phyloP scores from a whole-genome alignment of 345 rosid species.

The Crucihimalaya himalaica region DNA sequence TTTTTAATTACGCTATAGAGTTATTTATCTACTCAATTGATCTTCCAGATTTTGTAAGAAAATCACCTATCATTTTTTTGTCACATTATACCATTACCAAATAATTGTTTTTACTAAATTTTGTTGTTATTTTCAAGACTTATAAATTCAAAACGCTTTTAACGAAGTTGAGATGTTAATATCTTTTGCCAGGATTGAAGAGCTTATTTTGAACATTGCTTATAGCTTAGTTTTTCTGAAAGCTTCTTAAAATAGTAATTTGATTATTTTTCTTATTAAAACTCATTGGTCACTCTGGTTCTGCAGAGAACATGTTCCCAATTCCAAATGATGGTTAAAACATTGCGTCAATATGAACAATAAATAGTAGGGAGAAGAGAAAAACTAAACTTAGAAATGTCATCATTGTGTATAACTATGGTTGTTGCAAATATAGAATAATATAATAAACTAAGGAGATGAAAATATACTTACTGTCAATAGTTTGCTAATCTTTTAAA shows the following conservation, averaged over 20 bases:
- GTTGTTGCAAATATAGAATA: background rate
- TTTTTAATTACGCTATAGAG: no score
- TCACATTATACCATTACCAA: no score
- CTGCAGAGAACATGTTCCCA: background rate
- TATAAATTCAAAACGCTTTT: no score
- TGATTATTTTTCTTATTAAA: no score
- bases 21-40: no score
- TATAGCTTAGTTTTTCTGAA: conserved; percentile 5
- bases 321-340: conserved; percentile 8
- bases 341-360: conserved; percentile 21
- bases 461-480: background rate
- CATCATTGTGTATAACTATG: background rate
- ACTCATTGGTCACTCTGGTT: background rate
- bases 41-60: no score
- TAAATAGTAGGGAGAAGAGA: background rate
- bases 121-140: no score
- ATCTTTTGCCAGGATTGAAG: no score
- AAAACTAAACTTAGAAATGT: background rate
- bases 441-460: background rate
- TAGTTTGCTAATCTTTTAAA: background rate
- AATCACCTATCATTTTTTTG: no score
- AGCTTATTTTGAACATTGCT: conserved; percentile 1
- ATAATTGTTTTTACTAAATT: no score
- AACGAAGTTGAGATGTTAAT: no score
- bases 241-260: background rate